Conservation (phyloP, 306 rosid genomes). For the Malus fusca region DNA sequence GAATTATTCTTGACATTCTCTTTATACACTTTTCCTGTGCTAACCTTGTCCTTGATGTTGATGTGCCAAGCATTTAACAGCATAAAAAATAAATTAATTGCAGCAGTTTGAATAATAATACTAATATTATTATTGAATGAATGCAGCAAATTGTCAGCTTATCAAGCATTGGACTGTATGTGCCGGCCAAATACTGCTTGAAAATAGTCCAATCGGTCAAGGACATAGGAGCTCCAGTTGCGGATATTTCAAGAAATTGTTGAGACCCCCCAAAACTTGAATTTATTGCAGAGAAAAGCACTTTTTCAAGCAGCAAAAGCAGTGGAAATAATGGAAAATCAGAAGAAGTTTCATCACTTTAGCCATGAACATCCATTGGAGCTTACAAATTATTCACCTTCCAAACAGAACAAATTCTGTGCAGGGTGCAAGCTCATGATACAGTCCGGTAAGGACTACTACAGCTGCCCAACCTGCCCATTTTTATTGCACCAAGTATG, state of each 20-base stretch:
- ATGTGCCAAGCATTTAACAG: not conserved
- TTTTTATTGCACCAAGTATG: slow-evolving; percentile 43
- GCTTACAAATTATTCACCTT: slow-evolving; percentile 10
- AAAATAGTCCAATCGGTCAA: not conserved
- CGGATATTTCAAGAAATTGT: not conserved
- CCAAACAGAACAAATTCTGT: slow-evolving; percentile 21
- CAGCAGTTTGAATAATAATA: not conserved
- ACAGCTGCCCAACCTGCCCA: slow-evolving; percentile 34
- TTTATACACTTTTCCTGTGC: not conserved
- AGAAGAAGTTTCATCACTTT: slow-evolving; percentile 36
- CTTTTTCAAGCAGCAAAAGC: not conserved
- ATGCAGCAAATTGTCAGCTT: not conserved
- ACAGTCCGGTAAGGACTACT: slow-evolving; percentile 17
- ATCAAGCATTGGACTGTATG: not conserved
- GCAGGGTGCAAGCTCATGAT: slow-evolving; percentile 41
- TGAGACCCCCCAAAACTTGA: not conserved
- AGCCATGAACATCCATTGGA: slow-evolving; percentile 53
- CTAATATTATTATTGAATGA: not conserved
- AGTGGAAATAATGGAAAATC: slow-evolving; percentile 19
- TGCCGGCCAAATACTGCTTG: slow-evolving; percentile 1
- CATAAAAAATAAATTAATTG: not conserved
- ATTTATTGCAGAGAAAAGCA: not conserved
- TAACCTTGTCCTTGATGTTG: not conserved
- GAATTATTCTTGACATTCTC: not conserved
- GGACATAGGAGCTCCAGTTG: not conserved